These are phyloP conservation scores for Candida jianshihensis DNA, from an alignment of 805 yeast species.

Conservation along the genomic window DNA sequence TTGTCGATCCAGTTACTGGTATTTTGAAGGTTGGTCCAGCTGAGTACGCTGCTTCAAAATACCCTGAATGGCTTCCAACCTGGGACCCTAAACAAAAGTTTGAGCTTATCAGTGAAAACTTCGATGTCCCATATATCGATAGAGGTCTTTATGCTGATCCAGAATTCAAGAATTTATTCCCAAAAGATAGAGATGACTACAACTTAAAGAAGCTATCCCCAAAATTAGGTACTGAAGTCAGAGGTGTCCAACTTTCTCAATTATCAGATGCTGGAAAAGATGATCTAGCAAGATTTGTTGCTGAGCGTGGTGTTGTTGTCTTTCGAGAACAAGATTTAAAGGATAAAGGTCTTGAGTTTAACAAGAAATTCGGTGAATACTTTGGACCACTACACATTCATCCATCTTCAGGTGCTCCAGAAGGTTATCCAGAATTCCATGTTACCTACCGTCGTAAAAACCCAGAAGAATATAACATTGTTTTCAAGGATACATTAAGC, in stretches of 20 bases:
- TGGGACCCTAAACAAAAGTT: conserved; percentile 57
- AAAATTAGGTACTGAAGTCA: conserved; percentile 59
- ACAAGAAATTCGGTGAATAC: conserved; percentile 47
- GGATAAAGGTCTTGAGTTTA: conserved; percentile 41
- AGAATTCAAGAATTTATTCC: conserved; percentile 43
- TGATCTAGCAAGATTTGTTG: conserved; percentile 62
- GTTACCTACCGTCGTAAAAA: conserved; percentile 46
- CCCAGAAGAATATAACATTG: conserved; percentile 25
- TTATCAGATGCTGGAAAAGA: conserved; percentile 50
- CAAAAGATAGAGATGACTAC: conserved; percentile 22
- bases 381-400: conserved; percentile 71
- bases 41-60: conserved; percentile 28
- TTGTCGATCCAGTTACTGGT: conserved; percentile 38
- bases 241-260: conserved; percentile 51
- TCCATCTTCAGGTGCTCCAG: conserved; percentile 69
- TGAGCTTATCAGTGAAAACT: conserved; percentile 43
- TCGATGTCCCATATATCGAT: conserved; percentile 41
- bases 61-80: conserved; percentile 59
- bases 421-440: conserved; percentile 51
- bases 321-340: conserved; percentile 64
- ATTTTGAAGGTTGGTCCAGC: conserved; percentile 37
- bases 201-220: conserved; percentile 47
- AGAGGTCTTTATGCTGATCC: conserved; percentile 67
- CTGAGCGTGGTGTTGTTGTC: conserved; percentile 62
- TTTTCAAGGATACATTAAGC: conserved; percentile 18